phyloP scores from a whole-genome alignment of 805 yeast genomes.

The Isabelozyma gotoi region DNA sequence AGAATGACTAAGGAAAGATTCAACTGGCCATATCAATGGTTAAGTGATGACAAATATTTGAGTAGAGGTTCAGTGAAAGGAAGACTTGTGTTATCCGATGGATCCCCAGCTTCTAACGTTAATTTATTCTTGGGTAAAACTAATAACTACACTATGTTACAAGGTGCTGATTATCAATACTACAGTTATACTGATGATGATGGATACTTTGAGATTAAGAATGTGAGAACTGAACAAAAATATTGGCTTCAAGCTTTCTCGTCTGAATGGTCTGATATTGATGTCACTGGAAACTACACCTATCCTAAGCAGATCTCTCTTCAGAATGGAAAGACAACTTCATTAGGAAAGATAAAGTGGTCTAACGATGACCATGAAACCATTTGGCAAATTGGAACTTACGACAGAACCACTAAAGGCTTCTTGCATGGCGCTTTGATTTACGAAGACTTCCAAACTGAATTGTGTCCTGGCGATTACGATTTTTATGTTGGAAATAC shows the following conservation, averaged over 20 bases:
- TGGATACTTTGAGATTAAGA: slow-evolving; percentile 6
- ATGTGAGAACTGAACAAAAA: slow-evolving; percentile 5
- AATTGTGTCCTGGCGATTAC: slow-evolving; percentile 7
- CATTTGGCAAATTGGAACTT: slow-evolving; percentile 11
- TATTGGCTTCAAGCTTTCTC: slow-evolving; percentile 8
- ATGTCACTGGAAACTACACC: slow-evolving; percentile 5
- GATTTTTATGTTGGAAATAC: slow-evolving; percentile 6
- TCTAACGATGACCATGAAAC: slow-evolving; percentile 2
- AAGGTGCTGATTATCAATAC: slow-evolving; percentile 10
- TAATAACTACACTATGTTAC: slow-evolving; percentile 9
- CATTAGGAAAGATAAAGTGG: slow-evolving; percentile 7
- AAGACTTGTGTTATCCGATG: slow-evolving; percentile 5
- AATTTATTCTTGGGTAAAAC: slow-evolving; percentile 8
- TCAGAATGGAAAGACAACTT: not conserved
- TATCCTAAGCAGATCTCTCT: slow-evolving; percentile 2
- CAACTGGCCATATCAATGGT: slow-evolving; percentile 11
- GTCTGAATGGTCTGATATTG: slow-evolving; percentile 8
- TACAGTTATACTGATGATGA: slow-evolving; percentile 10
- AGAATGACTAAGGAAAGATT: slow-evolving; percentile 7
- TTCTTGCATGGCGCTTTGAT: slow-evolving; percentile 5
- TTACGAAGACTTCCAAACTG: slow-evolving; percentile 8
- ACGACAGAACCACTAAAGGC: slow-evolving; percentile 10
- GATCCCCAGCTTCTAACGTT: slow-evolving; percentile 8
- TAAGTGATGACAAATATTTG: slow-evolving; percentile 2
- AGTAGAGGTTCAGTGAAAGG: slow-evolving; percentile 6